Percentiles rank a stretch among this genome's conserved stretches.
phyloP scores from a whole-genome alignment of 1,284 basidiomycete genomes.

The Trichosporon inkin region DNA sequence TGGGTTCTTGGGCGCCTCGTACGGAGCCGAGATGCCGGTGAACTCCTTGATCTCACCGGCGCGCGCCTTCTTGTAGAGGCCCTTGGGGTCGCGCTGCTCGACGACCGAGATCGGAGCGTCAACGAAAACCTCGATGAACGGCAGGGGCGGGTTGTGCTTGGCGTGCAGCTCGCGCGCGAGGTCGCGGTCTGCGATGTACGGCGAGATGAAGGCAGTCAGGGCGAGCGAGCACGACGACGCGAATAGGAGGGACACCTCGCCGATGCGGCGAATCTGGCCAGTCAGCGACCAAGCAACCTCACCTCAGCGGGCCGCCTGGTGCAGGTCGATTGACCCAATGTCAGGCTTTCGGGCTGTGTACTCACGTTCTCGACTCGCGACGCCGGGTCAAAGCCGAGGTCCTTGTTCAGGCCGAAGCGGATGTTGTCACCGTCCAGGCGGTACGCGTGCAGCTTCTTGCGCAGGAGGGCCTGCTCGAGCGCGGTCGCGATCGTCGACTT shows the following conservation, averaged over 20 bases:
- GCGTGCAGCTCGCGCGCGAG: constrained; percentile 80
- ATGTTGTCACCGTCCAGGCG: constrained; percentile 96
- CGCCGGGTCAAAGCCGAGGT: constrained; percentile 92
- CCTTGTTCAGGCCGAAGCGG: constrained; percentile 95
- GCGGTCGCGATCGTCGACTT: constrained; percentile 98
- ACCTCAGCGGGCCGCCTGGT: too few species aligned
- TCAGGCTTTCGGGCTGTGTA: too few species aligned
- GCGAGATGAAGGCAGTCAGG: constrained; percentile 97
- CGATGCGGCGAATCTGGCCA: constrained; percentile 78
- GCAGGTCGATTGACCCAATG: too few species aligned
- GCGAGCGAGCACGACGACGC: constrained; percentile 79
- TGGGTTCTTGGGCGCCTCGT: constrained; percentile 79
- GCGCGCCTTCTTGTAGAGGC: constrained; percentile 94
- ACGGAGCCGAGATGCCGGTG: constrained; percentile 95
- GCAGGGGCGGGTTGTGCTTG: constrained; percentile 56
- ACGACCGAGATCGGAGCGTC: constrained; percentile 87
- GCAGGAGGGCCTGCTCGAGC: constrained; percentile 90
- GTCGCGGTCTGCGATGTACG: constrained; percentile 84
- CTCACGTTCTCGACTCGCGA: constrained; percentile 84
- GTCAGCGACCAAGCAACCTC: background rate
- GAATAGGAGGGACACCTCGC: constrained; percentile 95
- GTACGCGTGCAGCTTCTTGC: constrained; percentile 79
- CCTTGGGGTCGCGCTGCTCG: constrained; percentile 93
- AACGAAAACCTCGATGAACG: constrained; percentile 91
- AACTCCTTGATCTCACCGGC: constrained; percentile 84